Percentiles rank a stretch among this genome's conserved stretches.
Conservation (phyloP, 345 rosid genomes). For the Heritiera littoralis region DNA sequence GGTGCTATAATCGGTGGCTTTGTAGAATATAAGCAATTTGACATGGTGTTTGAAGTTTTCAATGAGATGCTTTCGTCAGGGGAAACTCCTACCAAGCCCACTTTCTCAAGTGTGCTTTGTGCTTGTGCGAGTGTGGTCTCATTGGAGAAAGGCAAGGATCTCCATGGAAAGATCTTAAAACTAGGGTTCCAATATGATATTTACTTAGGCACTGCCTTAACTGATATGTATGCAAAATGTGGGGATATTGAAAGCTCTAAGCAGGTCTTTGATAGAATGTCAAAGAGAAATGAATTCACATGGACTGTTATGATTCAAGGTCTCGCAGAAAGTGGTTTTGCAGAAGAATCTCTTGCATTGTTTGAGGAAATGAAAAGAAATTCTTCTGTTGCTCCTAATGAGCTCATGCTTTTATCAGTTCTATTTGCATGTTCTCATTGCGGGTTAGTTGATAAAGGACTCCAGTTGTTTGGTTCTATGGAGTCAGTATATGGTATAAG, state of each 20-base stretch:
- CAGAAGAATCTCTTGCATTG: slow-evolving; percentile 41
- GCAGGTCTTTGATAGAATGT: slow-evolving; percentile 45
- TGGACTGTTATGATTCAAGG: slow-evolving; percentile 61
- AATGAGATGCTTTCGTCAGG: slow-evolving; percentile 50
- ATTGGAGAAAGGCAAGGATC: slow-evolving; percentile 51
- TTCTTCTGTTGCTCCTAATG: slow-evolving; percentile 40
- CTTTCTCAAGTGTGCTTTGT: slow-evolving; percentile 51
- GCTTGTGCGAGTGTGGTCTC: slow-evolving; percentile 49
- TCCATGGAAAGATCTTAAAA: slow-evolving; percentile 57
- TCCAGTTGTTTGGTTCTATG: slow-evolving; percentile 45
- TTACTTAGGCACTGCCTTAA: slow-evolving; percentile 54
- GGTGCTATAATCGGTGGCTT: slow-evolving; percentile 51
- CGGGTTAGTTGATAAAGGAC: slow-evolving; percentile 50
- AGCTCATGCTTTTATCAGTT: slow-evolving; percentile 46
- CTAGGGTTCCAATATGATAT: slow-evolving; percentile 39
- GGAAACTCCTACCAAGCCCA: slow-evolving; percentile 41
- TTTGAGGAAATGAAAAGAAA: slow-evolving; percentile 49
- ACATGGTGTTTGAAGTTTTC: slow-evolving; percentile 41
- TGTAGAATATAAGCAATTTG: slow-evolving; percentile 42
- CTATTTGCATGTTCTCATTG: slow-evolving; percentile 63
- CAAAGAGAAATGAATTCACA: slow-evolving; percentile 41
- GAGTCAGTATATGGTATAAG: slow-evolving; percentile 41
- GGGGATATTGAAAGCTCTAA: slow-evolving; percentile 53
- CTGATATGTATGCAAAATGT: slow-evolving; percentile 64
- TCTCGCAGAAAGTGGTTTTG: slow-evolving; percentile 60